Evolutionary conservation across 331 rosid species (phyloP), one percentile per base, ranked within the genome.

Genomic region (Quercus phellos): DNA sequence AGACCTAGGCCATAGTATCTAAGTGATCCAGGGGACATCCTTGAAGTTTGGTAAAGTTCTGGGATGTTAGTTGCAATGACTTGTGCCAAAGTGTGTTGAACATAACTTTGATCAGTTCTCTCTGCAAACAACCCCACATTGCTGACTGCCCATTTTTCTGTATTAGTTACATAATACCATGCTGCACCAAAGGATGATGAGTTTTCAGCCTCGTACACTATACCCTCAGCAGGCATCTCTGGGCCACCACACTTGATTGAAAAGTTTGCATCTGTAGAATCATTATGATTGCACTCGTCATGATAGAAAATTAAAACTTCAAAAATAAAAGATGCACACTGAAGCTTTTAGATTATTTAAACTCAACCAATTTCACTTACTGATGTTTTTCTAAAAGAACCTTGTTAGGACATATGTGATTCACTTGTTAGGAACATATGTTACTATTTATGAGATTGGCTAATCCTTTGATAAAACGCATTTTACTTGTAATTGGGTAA

Each of bases 1-100:
- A 93, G 88, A 64, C 98, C 98, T 53, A 93, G 43, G 26, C 98
- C 98, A 78, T 88, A 91, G 79, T 93, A 91, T 85, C 97, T 84
- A 66, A 93, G 75, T 3, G 98, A 91, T 16, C 93, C 90, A 73
- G 97, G 85, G 56, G 98, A 93, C 51, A 93, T 77, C 14, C 98
- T 82, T 30, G 88, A 81, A 42, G 92, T 84, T 79, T 88, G 98
- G 73, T 85, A 91, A 35, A 91, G 81, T 75, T 83, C 97, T 0
- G 95, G 51, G 51, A 1, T 46, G 51, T 46, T 46, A 0, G 67
- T 91, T 72, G 56, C 84, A 16, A 61, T 93, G 78, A 66, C 60
- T 78, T 50, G 82, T 72, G 83, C 88, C 85, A 46, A 46, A 46
- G n/a, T n/a, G n/a, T n/a, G 51, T n/a, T n/a, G n/a, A n/a, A n/a